Percentiles rank a stretch among this genome's conserved stretches.
These are phyloP conservation scores for Podila horticola DNA, from an alignment of 192 early-diverging fungal species.

Conservation along the genomic window DNA sequence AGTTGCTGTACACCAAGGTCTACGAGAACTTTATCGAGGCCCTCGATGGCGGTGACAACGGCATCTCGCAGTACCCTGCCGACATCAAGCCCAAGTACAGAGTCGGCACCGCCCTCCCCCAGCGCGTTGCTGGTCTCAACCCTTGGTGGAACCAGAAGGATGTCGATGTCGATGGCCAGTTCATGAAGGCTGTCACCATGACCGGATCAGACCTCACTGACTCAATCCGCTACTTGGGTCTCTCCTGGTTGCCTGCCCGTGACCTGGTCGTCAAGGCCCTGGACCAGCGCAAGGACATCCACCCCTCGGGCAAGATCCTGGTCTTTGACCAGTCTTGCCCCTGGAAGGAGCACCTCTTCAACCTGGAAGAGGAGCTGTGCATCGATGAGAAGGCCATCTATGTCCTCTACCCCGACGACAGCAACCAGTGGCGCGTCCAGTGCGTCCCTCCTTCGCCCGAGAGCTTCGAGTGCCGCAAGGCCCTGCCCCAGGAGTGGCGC, in stretches of 20 bases:
- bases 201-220: constrained; percentile 82
- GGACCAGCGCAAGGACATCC: constrained; percentile 61
- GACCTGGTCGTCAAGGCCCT: constrained; percentile 84
- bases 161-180: constrained; percentile 74
- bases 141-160: constrained; percentile 95
- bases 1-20: constrained; percentile 81
- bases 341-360: constrained; percentile 93
- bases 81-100: constrained; percentile 84
- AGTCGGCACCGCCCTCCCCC: constrained; percentile 83
- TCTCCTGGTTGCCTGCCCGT: constrained; percentile 90
- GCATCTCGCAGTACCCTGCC: constrained; percentile 87
- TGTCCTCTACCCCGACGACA: constrained; percentile 35
- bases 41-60: constrained; percentile 89
- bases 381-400: constrained; percentile 51
- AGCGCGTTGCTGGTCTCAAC: constrained; percentile 86
- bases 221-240: constrained; percentile 73
- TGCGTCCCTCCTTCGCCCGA: constrained; percentile 33
- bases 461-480: constrained; percentile 48
- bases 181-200: constrained; percentile 74
- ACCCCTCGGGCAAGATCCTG: constrained; percentile 82
- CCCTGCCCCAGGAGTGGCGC: constrained; percentile 63
- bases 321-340: constrained; percentile 88
- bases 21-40: constrained; percentile 89
- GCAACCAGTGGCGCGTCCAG: constrained; percentile 37
- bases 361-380: constrained; percentile 68